These are phyloP conservation scores for Leccinum uliginosum DNA, from an alignment of 768 basidiomycete species.

Conservation along the genomic window DNA sequence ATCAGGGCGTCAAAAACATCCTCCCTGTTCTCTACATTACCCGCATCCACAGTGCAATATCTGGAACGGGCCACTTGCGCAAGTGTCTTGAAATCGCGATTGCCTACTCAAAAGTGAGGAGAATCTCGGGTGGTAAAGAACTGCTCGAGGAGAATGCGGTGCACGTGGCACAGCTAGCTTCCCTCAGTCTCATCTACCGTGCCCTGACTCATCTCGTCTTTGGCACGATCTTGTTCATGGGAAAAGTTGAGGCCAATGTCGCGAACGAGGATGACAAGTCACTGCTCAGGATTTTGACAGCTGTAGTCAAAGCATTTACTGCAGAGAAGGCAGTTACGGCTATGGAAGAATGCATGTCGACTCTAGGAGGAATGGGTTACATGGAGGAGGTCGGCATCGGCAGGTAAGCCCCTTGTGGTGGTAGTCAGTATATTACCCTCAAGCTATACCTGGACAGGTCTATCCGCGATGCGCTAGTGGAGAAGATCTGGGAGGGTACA, in stretches of 20 bases:
- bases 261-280: conserved; percentile 46
- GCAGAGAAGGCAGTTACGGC: conserved; percentile 58
- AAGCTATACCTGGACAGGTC: conserved; percentile 27
- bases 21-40: conserved; percentile 75
- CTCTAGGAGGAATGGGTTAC: conserved; percentile 74
- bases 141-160: conserved; percentile 52
- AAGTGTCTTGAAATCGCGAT: conserved; percentile 63
- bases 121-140: conserved; percentile 46
- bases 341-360: conserved; percentile 72
- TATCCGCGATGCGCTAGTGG: conserved; percentile 67
- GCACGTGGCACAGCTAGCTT: conserved; percentile 63
- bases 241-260: conserved; percentile 54
- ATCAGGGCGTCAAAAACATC: conserved; percentile 63
- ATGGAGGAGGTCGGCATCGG: conserved; percentile 81
- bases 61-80: conserved; percentile 52
- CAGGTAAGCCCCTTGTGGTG: conserved; percentile 29
- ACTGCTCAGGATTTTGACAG: conserved; percentile 61
- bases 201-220: conserved; percentile 62
- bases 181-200: conserved; percentile 57
- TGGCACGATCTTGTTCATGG: conserved; percentile 54
- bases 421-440: background rate
- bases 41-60: conserved; percentile 60
- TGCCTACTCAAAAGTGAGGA: conserved; percentile 57
- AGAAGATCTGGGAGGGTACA: conserved; percentile 84
- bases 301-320: conserved; percentile 65